phyloP scores from a whole-genome alignment of 129 eudicot genomes.

The Smallanthus sonchifolius region DNA sequence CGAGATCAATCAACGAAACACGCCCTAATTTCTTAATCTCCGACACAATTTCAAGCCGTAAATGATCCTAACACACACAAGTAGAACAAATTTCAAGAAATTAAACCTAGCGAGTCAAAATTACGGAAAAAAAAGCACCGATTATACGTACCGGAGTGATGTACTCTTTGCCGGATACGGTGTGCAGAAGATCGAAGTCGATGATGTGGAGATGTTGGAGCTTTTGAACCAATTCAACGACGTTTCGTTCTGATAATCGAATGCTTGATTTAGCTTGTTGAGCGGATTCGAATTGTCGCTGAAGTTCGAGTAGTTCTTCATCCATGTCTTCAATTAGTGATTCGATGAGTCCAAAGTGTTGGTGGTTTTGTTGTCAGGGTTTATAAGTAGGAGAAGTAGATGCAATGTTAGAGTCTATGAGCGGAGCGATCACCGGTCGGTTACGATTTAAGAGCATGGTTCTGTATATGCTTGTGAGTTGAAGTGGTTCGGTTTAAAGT shows the following conservation, averaged over 20 bases:
- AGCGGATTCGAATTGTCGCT: conserved; percentile 87
- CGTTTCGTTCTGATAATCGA: conserved; percentile 93
- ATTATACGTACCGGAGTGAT: conserved; percentile 70
- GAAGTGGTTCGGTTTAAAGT: no score
- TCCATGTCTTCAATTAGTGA: conserved; percentile 44
- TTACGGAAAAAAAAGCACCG: background rate
- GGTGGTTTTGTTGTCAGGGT: background rate
- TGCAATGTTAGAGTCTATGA: background rate
- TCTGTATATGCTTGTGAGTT: no score
- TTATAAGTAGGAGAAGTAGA: background rate
- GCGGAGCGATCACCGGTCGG: background rate
- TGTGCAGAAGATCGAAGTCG: conserved; percentile 95
- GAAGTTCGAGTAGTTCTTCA: conserved; percentile 79
- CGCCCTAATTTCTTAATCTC: conserved; percentile 81
- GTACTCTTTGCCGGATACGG: conserved; percentile 96
- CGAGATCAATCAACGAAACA: conserved; percentile 78
- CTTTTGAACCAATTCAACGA: conserved; percentile 92
- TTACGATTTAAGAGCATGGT: no score
- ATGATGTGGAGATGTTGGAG: conserved; percentile 80
- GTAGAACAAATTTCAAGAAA: background rate
- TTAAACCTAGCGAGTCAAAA: background rate
- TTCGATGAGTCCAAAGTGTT: background rate
- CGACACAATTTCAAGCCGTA: conserved; percentile 61
- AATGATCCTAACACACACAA: conserved; percentile 53
- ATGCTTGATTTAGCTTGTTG: conserved; percentile 91